phyloP scores from a whole-genome alignment of 257 asterid genomes.

The Perilla frutescens region DNA sequence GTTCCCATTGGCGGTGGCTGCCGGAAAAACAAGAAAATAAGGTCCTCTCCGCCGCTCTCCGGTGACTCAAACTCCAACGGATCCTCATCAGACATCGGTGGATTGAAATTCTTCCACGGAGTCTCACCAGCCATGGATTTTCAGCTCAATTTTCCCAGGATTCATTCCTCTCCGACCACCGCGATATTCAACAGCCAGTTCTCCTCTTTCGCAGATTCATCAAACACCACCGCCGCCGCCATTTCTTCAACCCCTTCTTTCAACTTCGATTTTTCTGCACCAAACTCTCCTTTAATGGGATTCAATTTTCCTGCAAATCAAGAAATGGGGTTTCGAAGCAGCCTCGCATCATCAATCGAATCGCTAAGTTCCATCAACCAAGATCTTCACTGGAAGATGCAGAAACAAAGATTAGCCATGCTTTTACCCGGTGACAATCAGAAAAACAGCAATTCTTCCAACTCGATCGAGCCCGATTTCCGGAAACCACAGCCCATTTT shows the following conservation, averaged over 20 bases:
- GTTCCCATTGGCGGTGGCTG: slow-evolving; percentile 96
- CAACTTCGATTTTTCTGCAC: slow-evolving; percentile 48
- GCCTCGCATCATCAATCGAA: slow-evolving; percentile 75
- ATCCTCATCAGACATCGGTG: slow-evolving; percentile 56
- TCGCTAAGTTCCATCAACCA: slow-evolving; percentile 85
- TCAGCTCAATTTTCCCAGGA: slow-evolving; percentile 53
- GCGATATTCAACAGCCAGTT: slow-evolving; percentile 43
- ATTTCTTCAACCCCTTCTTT: slow-evolving; percentile 49
- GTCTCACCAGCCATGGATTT: slow-evolving; percentile 87
- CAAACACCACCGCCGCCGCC: slow-evolving; percentile 37
- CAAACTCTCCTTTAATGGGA: slow-evolving; percentile 42
- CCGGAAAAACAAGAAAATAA: slow-evolving; percentile 80
- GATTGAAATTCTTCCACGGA: slow-evolving; percentile 70
- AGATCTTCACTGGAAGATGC: slow-evolving; percentile 86
- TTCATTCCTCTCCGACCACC: slow-evolving; percentile 40
- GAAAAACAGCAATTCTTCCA: slow-evolving; percentile 34
- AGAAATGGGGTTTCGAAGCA: slow-evolving; percentile 52
- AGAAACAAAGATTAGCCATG: slow-evolving; percentile 81
- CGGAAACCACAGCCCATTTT: slow-evolving; percentile 71
- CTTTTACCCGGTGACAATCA: slow-evolving; percentile 50
- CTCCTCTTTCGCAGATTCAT: slow-evolving; percentile 45
- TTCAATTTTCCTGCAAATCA: slow-evolving; percentile 48
- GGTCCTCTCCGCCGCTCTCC: slow-evolving; percentile 53
- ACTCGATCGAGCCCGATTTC: slow-evolving; percentile 31
- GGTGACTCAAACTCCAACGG: slow-evolving; percentile 45